phyloP scores from a whole-genome alignment of 31 red algal genomes.

The Asparagopsis taxiformis region DNA sequence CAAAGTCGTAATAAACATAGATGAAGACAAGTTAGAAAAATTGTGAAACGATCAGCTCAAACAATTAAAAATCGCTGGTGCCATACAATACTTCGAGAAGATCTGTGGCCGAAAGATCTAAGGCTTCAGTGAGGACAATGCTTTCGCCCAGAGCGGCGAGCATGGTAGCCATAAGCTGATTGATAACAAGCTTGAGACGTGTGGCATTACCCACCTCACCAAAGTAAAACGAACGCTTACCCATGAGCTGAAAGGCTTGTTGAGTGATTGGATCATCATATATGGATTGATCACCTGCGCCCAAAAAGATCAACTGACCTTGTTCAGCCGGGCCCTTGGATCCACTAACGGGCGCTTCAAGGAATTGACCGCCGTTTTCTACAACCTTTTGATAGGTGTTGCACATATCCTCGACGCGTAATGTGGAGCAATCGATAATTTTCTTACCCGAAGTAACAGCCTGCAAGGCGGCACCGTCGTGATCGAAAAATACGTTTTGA shows the following conservation, averaged over 20 bases:
- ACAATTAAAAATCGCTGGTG: background rate
- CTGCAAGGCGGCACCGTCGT: conserved; percentile 34
- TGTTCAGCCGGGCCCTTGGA: conserved; percentile 84
- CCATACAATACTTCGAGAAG: conserved; percentile 84
- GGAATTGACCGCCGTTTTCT: conserved; percentile 61
- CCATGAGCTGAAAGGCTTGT: conserved; percentile 62
- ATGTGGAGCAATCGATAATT: conserved; percentile 88
- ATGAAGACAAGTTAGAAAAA: background rate
- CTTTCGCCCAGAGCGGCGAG: conserved; percentile 86
- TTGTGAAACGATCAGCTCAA: background rate
- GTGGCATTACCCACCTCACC: conserved; percentile 79
- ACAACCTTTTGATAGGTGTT: conserved; percentile 40
- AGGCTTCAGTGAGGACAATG: conserved; percentile 70
- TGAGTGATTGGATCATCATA: conserved; percentile 37
- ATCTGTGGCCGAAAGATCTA: conserved; percentile 52
- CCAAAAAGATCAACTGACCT: conserved; percentile 79
- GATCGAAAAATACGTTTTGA: conserved; percentile 37
- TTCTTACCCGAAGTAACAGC: conserved; percentile 62
- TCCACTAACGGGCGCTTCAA: conserved; percentile 90
- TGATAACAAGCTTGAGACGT: conserved; percentile 92
- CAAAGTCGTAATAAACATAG: background rate
- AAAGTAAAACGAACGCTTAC: conserved; percentile 77
- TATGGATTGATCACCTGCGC: conserved; percentile 55
- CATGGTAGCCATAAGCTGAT: conserved; percentile 89
- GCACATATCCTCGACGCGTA: conserved; percentile 54